Conservation (phyloP, 768 basidiomycete genomes). For the Tricholoma sp. region DNA sequence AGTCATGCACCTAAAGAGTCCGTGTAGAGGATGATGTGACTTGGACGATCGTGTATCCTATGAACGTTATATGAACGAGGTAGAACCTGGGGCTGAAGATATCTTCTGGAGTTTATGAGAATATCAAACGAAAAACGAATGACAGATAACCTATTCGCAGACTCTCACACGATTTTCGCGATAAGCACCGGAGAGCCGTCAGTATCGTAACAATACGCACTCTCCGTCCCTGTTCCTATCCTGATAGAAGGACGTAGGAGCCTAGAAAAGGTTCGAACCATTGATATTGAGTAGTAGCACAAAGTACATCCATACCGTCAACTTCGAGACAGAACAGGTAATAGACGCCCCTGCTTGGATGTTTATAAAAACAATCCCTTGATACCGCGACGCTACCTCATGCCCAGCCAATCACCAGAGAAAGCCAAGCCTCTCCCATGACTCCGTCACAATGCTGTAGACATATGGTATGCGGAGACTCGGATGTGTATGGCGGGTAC, state of each 20-base stretch:
- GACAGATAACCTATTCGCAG: background rate
- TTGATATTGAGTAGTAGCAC: background rate
- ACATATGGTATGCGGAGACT: no score
- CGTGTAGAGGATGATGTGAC: background rate
- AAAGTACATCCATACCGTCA: background rate
- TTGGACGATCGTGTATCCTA: no score
- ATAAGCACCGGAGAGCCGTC: background rate
- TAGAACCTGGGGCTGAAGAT: no score
- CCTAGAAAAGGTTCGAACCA: background rate
- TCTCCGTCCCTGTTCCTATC: background rate
- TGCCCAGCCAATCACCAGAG: background rate
- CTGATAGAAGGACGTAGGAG: background rate
- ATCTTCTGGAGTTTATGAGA: no score
- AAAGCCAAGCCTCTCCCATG: background rate
- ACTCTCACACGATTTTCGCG: background rate
- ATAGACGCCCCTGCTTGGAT: background rate
- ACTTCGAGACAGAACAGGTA: background rate
- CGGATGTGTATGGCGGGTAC: background rate
- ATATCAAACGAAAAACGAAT: background rate
- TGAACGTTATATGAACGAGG: background rate
- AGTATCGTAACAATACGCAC: background rate
- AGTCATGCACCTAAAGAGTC: no score
- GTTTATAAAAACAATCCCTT: no score
- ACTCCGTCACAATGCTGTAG: background rate
- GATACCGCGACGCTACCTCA: background rate